phyloP scores from a whole-genome alignment of 345 rosid species.

The Camelina neglecta region DNA sequence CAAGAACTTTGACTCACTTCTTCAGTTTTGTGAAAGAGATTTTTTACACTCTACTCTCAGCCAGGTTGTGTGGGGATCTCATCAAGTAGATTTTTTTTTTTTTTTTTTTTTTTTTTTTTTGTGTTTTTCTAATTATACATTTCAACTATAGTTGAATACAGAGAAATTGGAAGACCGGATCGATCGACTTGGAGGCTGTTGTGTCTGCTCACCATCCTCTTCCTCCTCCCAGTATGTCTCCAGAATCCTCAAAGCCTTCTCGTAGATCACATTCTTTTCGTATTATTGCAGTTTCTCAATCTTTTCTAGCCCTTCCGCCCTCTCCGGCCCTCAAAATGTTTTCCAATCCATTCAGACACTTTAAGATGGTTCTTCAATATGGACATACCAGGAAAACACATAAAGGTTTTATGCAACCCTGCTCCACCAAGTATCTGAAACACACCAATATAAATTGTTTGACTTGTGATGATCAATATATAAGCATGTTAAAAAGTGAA shows the following conservation, averaged over 20 bases:
- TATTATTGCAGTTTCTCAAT: conserved; percentile 69
- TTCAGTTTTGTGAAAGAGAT: too few relatives aligned
- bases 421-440: conserved; percentile 56
- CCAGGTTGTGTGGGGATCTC: too few relatives aligned
- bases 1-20: too few relatives aligned
- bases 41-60: too few relatives aligned
- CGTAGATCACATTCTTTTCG: conserved; percentile 41
- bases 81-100: too few relatives aligned
- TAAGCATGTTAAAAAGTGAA: background rate
- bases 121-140: too few relatives aligned
- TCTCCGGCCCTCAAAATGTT: conserved; percentile 71
- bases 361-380: conserved; percentile 48
- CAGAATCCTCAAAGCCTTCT: conserved; percentile 69
- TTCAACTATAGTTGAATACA: too few relatives aligned
- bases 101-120: too few relatives aligned
- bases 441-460: too few relatives aligned
- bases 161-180: background rate
- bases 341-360: conserved; percentile 66
- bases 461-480: too few relatives aligned
- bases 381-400: conserved; percentile 66
- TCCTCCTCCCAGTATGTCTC: conserved; percentile 57
- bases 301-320: conserved; percentile 56
- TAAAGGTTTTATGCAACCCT: conserved; percentile 66
- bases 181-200: conserved; percentile 50
- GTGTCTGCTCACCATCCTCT: conserved; percentile 53